phyloP scores from a whole-genome alignment of 345 rosid genomes.

The Acer campestre region DNA sequence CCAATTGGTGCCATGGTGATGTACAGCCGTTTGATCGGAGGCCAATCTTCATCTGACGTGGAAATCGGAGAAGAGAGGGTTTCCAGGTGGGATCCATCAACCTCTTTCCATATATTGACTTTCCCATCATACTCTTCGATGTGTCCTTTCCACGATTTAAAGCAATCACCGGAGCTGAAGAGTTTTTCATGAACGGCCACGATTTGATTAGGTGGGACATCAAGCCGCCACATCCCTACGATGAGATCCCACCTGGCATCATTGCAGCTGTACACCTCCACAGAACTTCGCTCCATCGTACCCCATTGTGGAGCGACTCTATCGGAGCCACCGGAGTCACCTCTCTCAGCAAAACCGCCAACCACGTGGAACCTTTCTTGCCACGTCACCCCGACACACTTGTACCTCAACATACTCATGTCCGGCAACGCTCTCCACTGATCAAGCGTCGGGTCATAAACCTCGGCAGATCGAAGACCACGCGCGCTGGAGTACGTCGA shows the following conservation, averaged over 20 bases:
- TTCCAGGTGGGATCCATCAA: constrained; percentile 45
- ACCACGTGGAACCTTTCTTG: constrained; percentile 46
- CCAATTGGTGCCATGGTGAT: constrained; percentile 39
- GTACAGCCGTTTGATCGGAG: constrained; percentile 23
- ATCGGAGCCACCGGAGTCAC: background rate
- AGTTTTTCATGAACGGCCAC: constrained; percentile 39
- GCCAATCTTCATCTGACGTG: constrained; percentile 23
- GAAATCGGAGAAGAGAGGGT: constrained; percentile 28
- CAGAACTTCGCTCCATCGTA: constrained; percentile 42
- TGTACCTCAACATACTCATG: constrained; percentile 46
- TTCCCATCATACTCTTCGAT: constrained; percentile 44
- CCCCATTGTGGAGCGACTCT: constrained; percentile 10
- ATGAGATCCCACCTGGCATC: constrained; percentile 45
- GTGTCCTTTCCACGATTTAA: constrained; percentile 59
- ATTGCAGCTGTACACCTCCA: constrained; percentile 43
- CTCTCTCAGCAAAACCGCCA: constrained; percentile 43
- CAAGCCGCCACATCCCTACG: constrained; percentile 56
- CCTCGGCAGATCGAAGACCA: constrained; percentile 36
- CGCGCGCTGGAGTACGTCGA: constrained; percentile 20
- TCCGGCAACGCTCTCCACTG: constrained; percentile 36
- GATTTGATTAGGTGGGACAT: constrained; percentile 66
- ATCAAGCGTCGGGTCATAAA: constrained; percentile 35
- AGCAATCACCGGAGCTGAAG: constrained; percentile 63
- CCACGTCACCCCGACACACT: constrained; percentile 54
- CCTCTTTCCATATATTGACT: constrained; percentile 53